These are phyloP conservation scores for Ophiostoma australiae DNA, from an alignment of 2,329 filamentous ascomycete species.

Conservation along the genomic window DNA sequence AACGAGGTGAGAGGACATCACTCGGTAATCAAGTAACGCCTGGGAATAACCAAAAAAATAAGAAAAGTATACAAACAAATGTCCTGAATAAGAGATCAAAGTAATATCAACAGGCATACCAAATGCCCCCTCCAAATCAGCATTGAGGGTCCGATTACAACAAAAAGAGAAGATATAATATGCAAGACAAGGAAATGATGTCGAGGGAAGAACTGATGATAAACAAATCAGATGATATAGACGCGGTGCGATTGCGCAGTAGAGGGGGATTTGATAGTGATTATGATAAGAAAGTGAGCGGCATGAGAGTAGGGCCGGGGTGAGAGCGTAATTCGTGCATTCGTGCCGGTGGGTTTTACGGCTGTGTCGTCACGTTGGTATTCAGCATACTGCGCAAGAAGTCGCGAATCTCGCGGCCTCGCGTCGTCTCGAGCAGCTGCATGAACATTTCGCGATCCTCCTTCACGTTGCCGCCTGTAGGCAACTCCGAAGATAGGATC, in stretches of 20 bases:
- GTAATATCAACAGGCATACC: background rate
- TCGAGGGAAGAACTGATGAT: background rate
- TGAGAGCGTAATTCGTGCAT: background rate
- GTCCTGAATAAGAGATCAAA: background rate
- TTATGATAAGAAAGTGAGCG: background rate
- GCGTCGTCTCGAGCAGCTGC: constrained; percentile 24
- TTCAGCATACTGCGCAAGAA: constrained; percentile 27
- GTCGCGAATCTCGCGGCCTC: constrained; percentile 25
- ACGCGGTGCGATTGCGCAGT: background rate
- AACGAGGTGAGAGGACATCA: background rate
- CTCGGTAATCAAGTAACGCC: background rate
- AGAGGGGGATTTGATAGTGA: background rate
- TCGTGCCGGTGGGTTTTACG: background rate
- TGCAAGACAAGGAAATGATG: background rate
- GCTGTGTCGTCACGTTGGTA: constrained; percentile 17
- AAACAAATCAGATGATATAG: background rate
- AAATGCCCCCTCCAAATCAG: background rate
- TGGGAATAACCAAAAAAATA: background rate
- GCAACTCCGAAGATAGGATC: constrained; percentile 17
- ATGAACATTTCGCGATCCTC: constrained; percentile 23
- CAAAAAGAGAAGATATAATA: background rate
- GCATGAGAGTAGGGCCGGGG: background rate
- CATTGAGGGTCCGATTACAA: background rate
- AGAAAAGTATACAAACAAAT: background rate
- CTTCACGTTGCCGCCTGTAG: constrained; percentile 4